Evolutionary conservation across 108 stramenopile genomes (phyloP), one percentile per base, ranked within the genome.

Genomic region (Parietichytrium sp.): DNA sequence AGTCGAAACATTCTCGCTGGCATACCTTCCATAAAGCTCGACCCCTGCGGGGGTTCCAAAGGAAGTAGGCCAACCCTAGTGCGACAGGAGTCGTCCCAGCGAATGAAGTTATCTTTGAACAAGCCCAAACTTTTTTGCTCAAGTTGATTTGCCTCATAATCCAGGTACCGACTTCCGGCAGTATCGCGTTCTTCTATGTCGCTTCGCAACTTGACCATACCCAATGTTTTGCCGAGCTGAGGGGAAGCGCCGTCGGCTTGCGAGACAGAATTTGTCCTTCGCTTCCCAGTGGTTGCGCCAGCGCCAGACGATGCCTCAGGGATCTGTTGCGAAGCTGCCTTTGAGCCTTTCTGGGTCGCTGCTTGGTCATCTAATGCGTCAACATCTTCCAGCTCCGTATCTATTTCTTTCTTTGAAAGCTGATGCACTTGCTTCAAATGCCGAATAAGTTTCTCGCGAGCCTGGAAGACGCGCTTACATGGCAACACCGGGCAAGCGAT

Each of bases 61-160:
- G n/a, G n/a, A n/a, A n/a, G n/a, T n/a, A n/a, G n/a, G n/a, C 61
- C 61, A n/a, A 72, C 15, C 8, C 61, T 33, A 16, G 61, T 72
- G 8, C 61, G 61, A 23, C 38, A 72, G 20, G 7, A 23, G 61
- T 72, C 61, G 61, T 72, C 42, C 61, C 61, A 72, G 20, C 61
- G 61, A 31, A 72, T 42, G 1, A 72, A 0, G 33, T 72, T 72
- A 2, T 72, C 61, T 42, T 45, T 10, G 1, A 42, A 45, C 10
- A 45, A 72, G 7, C 61, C 61, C 13, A 72, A 42, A 42, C 45
- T 33, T 8, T 72, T 25, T 27, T 27, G 20, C 33, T 45, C 45
- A 25, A 42, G 15, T n/a, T 45, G 38, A 8, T 72, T 25, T 7
- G 25, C 20, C 15, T 72, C 61, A 45, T 72, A 72, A 1, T 36